Evolutionary conservation across 78 protist species (phyloP).

Genomic region (Acrasis kona): DNA sequence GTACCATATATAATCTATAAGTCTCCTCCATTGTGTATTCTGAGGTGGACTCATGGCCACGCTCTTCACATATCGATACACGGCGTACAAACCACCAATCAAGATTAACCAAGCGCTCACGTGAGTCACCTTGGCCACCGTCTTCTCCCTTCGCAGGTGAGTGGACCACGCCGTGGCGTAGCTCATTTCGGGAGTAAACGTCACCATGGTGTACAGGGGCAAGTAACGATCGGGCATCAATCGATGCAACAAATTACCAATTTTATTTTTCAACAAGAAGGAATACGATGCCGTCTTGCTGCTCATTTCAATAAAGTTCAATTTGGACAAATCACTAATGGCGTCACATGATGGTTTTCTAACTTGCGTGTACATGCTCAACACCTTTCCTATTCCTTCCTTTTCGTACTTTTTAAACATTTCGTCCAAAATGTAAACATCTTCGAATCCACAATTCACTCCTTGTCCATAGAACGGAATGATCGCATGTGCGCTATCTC

Average conservation of each 20-base stretch:
- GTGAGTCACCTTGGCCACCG: background rate
- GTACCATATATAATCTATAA: no score
- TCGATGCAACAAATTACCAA: background rate
- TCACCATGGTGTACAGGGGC: conserved; percentile 5
- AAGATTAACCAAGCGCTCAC: no score
- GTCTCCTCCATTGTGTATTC: no score
- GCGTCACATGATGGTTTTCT: conserved; percentile 50
- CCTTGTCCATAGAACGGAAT: conserved; percentile 93
- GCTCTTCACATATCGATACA: no score
- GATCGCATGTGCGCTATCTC: conserved; percentile 90
- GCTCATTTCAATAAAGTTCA: conserved; percentile 72
- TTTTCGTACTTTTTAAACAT: background rate
- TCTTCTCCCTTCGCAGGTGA: background rate
- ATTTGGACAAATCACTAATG: conserved; percentile 59
- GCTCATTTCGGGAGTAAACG: background rate
- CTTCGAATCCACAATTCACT: conserved; percentile 69
- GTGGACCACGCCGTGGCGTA: background rate
- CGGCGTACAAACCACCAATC: no score
- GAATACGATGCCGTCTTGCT: conserved; percentile 19
- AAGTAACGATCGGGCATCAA: background rate
- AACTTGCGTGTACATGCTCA: conserved; percentile 9
- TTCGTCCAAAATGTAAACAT: conserved; percentile 24
- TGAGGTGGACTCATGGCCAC: no score
- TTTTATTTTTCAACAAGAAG: background rate
- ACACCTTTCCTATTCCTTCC: background rate